phyloP scores from a whole-genome alignment of 495 filamentous ascomycete species.

The Annulohypoxylon nitens region DNA sequence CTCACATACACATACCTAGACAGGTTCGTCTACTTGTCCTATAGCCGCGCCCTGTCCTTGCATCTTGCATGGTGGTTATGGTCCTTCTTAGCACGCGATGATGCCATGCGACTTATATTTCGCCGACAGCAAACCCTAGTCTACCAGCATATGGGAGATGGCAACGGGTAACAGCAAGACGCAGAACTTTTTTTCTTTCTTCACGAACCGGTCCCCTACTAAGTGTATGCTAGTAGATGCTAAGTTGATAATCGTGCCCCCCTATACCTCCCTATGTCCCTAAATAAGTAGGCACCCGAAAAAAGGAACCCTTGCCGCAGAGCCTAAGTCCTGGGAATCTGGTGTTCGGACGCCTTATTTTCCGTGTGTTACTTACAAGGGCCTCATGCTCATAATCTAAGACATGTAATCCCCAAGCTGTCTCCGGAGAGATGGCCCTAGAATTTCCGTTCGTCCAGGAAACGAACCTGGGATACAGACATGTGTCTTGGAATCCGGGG shows the following conservation, averaged over 20 bases:
- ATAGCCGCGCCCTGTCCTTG: slow-evolving; percentile 47
- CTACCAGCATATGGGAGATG: slow-evolving; percentile 15
- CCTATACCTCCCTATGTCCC: not conserved
- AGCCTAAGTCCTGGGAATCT: slow-evolving; percentile 19
- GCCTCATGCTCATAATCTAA: slow-evolving; percentile 29
- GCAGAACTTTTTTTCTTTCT: slow-evolving; percentile 5
- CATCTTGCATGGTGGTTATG: slow-evolving; percentile 21
- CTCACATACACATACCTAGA: slow-evolving; percentile 12
- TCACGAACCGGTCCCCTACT: slow-evolving; percentile 8
- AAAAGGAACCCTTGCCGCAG: slow-evolving; percentile 13
- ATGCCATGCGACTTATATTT: slow-evolving; percentile 49
- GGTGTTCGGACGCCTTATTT: slow-evolving; percentile 23
- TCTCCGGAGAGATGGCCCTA: slow-evolving; percentile 27
- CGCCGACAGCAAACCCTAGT: slow-evolving; percentile 44
- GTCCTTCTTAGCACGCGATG: slow-evolving; percentile 40
- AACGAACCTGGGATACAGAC: slow-evolving; percentile 22
- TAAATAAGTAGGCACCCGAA: slow-evolving; percentile 17
- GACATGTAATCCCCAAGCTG: slow-evolving; percentile 27
- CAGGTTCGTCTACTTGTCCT: slow-evolving; percentile 35
- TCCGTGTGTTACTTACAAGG: slow-evolving; percentile 28
- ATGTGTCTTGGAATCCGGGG: slow-evolving; percentile 48
- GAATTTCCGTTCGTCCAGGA: slow-evolving; percentile 46
- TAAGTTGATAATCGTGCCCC: slow-evolving; percentile 23
- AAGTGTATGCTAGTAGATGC: slow-evolving; percentile 9
- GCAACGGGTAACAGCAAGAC: slow-evolving; percentile 19